These are phyloP conservation scores for Nannochloris sp. DNA, from an alignment of 139 green algal genomes.

Conservation along the genomic window DNA sequence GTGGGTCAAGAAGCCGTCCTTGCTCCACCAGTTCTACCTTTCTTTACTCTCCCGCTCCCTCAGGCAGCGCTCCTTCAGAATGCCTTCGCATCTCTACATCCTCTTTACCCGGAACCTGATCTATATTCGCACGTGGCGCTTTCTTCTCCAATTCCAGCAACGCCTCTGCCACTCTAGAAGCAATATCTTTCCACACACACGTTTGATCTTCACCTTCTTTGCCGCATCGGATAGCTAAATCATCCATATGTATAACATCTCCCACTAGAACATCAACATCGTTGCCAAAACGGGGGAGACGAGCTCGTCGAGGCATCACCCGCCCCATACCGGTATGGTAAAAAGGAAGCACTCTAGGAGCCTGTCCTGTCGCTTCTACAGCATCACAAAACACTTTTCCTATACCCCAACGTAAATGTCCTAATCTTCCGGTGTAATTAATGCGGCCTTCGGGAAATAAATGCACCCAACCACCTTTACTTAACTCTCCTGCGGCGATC, in stretches of 20 bases:
- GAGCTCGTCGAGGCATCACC: conserved; percentile 51
- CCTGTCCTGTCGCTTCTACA: background rate
- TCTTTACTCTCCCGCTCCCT: background rate
- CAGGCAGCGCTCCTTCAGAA: conserved; percentile 4
- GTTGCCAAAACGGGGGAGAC: conserved; percentile 40
- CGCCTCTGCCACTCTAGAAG: conserved; percentile 33
- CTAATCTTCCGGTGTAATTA: conserved; percentile 54
- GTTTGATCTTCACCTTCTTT: conserved; percentile 14
- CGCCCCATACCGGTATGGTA: conserved; percentile 73
- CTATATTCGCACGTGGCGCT: conserved; percentile 16
- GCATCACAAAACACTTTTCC: conserved; percentile 73
- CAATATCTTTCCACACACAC: conserved; percentile 57
- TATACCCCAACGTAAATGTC: conserved; percentile 63
- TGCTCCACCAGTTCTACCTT: no score
- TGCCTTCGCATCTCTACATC: background rate
- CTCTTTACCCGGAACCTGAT: conserved; percentile 27
- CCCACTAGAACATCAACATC: conserved; percentile 53
- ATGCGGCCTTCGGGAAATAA: conserved; percentile 83
- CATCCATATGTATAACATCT: conserved; percentile 49
- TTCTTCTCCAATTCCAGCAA: conserved; percentile 44
- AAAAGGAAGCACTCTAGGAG: conserved; percentile 72
- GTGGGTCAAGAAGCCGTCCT: no score
- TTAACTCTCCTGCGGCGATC: conserved; percentile 32
- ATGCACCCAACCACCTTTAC: conserved; percentile 73
- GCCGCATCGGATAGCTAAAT: conserved; percentile 51